A percentile compares a stretch with the other conserved stretches of the same genome.
phyloP scores from a whole-genome alignment of 1,284 basidiomycete species.

The Boletus sp. region DNA sequence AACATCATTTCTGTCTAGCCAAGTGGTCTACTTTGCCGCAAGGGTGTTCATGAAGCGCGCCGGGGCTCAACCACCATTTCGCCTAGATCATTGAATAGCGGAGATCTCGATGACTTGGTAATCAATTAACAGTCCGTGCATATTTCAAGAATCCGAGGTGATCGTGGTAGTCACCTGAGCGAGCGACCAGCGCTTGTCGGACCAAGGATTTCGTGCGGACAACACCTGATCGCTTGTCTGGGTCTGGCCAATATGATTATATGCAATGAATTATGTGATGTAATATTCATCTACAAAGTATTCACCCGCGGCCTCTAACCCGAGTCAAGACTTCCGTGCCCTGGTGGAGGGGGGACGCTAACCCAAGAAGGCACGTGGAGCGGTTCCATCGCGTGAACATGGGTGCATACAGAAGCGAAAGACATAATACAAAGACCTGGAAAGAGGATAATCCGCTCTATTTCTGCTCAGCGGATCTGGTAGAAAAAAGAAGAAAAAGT shows the following conservation, averaged over 20 bases:
- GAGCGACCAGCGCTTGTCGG: slow-evolving; percentile 1
- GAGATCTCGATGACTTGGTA: slow-evolving; percentile 25
- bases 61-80: slow-evolving; percentile 3
- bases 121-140: slow-evolving; percentile 26
- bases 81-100: slow-evolving; percentile 14
- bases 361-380: slow-evolving; percentile 17
- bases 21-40: background rate
- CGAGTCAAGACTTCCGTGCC: slow-evolving; percentile 15
- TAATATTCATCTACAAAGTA: slow-evolving; percentile 31
- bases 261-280: slow-evolving; percentile 35
- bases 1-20: background rate
- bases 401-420: slow-evolving; percentile 30
- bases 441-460: slow-evolving; percentile 21
- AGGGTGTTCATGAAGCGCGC: background rate
- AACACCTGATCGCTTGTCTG: background rate
- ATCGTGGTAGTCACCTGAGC: slow-evolving; percentile 26
- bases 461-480: slow-evolving; percentile 39
- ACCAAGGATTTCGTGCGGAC: background rate
- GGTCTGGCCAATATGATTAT: slow-evolving; percentile 23
- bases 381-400: slow-evolving; percentile 31
- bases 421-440: slow-evolving; percentile 15
- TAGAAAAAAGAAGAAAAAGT: background rate
- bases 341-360: slow-evolving; percentile 8
- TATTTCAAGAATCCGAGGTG: slow-evolving; percentile 31
- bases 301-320: slow-evolving; percentile 15